Conservation (phyloP, 2,329 filamentous ascomycete species). For the Ascochyta fabae region DNA sequence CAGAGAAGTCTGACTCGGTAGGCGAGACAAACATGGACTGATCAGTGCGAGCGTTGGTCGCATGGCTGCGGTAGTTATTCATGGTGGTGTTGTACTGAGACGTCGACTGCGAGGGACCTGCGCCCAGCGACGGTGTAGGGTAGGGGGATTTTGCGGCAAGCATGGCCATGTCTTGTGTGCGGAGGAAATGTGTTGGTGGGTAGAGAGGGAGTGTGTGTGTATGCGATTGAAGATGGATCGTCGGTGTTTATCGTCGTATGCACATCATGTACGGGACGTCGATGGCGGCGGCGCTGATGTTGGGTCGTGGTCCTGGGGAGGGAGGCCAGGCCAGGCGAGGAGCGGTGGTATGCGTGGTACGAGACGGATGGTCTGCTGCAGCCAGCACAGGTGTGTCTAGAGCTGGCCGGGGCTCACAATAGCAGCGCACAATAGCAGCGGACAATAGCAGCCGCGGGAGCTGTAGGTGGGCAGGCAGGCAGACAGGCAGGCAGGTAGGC, state of each 20-base stretch:
- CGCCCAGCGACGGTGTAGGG: slow-evolving; percentile 59
- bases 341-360: slow-evolving; percentile 17
- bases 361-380: slow-evolving; percentile 7
- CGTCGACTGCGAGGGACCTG: slow-evolving; percentile 38
- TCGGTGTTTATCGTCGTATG: slow-evolving; percentile 12
- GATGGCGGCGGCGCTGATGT: neutral
- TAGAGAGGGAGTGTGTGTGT: neutral
- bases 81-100: slow-evolving; percentile 45
- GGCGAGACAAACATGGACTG: slow-evolving; percentile 75
- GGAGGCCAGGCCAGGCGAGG: neutral
- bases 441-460: neutral
- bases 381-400: neutral
- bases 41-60: slow-evolving; percentile 44
- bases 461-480: neutral
- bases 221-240: slow-evolving; percentile 7
- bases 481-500: neutral
- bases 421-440: neutral
- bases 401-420: neutral
- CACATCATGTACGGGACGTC: slow-evolving; percentile 23
- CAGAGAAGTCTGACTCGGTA: slow-evolving; percentile 91
- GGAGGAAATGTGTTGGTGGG: neutral
- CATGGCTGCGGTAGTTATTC: slow-evolving; percentile 46
- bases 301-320: neutral
- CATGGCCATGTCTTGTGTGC: slow-evolving; percentile 68
- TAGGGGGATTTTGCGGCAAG: slow-evolving; percentile 77